Conservation (phyloP, 257 asterid species). For the Parsonsia alboflavescens region DNA sequence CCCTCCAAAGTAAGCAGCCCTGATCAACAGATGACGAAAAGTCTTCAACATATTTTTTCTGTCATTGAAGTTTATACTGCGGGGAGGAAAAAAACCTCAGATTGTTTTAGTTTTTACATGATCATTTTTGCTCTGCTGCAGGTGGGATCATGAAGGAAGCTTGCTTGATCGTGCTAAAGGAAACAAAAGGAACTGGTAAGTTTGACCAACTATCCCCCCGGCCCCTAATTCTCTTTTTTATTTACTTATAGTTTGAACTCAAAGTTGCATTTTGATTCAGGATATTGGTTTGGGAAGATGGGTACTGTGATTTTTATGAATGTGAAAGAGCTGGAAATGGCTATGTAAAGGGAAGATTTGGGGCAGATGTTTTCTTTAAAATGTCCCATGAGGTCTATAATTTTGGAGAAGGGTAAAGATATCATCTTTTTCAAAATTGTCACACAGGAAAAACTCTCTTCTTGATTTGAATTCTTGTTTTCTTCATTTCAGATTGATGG, state of each 20-base stretch:
- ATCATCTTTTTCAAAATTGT: background rate
- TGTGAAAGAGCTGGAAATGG: constrained; percentile 56
- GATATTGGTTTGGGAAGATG: constrained; percentile 95
- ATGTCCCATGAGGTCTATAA: constrained; percentile 80
- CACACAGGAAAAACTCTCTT: background rate
- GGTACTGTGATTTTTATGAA: constrained; percentile 62
- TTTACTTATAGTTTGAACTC: background rate
- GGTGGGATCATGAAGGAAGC: constrained; percentile 80
- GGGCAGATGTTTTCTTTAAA: constrained; percentile 78
- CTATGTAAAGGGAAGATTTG: constrained; percentile 48
- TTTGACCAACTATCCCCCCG: background rate
- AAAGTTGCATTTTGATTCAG: constrained; percentile 33
- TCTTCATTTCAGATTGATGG: constrained; percentile 56
- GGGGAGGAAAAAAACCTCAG: background rate
- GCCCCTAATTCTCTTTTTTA: background rate
- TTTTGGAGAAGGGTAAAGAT: constrained; percentile 74
- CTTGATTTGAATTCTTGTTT: background rate
- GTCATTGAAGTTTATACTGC: background rate
- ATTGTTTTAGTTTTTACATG: background rate
- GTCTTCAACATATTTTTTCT: background rate
- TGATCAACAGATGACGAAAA: background rate
- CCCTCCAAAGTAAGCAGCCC: constrained; percentile 66
- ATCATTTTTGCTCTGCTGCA: constrained; percentile 16
- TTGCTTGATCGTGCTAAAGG: constrained; percentile 62
- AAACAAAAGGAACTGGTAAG: constrained; percentile 75